Conservation (phyloP, 306 rosid species). For the Citrullus colocynthis region DNA sequence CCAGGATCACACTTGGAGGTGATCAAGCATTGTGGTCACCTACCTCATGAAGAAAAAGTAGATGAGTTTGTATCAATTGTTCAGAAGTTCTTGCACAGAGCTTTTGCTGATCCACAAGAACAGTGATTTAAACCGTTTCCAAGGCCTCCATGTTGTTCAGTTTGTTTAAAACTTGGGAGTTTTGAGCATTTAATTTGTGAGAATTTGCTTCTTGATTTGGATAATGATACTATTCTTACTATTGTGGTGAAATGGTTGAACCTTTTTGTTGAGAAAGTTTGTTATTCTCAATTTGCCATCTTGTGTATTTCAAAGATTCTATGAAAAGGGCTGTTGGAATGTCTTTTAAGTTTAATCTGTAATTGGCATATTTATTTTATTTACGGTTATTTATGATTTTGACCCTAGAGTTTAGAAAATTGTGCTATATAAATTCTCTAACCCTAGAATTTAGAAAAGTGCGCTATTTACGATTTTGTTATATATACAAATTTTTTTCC, state of each 20-base stretch:
- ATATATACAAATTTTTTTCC: too few relatives aligned
- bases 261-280: neutral
- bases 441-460: too few relatives aligned
- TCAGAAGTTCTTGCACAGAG: slow-evolving; percentile 47
- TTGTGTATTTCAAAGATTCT: too few relatives aligned
- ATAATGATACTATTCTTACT: neutral
- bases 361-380: too few relatives aligned
- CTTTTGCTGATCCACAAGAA: slow-evolving; percentile 26
- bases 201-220: neutral
- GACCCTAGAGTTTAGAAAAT: too few relatives aligned
- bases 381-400: too few relatives aligned
- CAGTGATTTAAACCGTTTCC: slow-evolving; percentile 3
- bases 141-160: neutral
- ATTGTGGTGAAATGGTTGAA: neutral
- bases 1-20: slow-evolving; percentile 64
- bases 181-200: neutral
- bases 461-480: too few relatives aligned
- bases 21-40: slow-evolving; percentile 76
- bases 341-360: too few relatives aligned
- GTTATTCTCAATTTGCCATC: too few relatives aligned
- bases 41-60: slow-evolving; percentile 86
- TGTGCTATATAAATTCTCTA: too few relatives aligned
- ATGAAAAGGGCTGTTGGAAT: too few relatives aligned
- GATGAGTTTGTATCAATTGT: slow-evolving; percentile 60
- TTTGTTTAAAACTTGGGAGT: neutral